These are phyloP conservation scores for Petasospora rhodanensis DNA, from an alignment of 1,139 yeast genomes.

Conservation along the genomic window DNA sequence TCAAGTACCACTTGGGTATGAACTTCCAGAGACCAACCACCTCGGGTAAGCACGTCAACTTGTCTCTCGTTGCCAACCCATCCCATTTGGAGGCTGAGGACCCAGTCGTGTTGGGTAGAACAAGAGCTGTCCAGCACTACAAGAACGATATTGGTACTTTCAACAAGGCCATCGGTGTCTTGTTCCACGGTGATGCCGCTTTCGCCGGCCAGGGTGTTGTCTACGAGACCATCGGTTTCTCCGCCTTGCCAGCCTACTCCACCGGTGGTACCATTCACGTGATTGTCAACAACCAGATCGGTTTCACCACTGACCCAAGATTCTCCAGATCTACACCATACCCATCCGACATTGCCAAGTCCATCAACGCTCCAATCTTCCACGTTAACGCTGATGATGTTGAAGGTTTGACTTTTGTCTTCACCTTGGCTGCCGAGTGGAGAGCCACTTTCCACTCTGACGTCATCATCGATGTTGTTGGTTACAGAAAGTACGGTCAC, in stretches of 20 bases:
- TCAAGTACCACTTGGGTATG: constrained; percentile 98
- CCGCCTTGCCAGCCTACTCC: constrained; percentile 87
- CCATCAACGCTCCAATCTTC: constrained; percentile 97
- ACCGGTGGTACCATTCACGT: constrained; percentile 98
- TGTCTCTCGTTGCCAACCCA: constrained; percentile 96
- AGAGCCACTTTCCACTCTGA: constrained; percentile 95
- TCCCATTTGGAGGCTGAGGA: constrained; percentile 99
- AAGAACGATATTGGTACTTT: constrained; percentile 79
- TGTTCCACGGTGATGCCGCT: constrained; percentile 99
- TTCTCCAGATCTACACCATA: constrained; percentile 96
- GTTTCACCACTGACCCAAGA: constrained; percentile 98
- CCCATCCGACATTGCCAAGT: constrained; percentile 96
- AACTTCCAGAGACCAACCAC: constrained; percentile 98
- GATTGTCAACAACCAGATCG: constrained; percentile 96
- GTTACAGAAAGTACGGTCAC: constrained; percentile 98
- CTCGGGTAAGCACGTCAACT: constrained; percentile 92
- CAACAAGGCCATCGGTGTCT: constrained; percentile 84
- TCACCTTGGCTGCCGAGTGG: constrained; percentile 98
- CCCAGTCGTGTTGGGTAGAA: constrained; percentile 97
- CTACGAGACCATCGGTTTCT: constrained; percentile 96
- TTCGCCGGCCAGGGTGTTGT: constrained; percentile 99
- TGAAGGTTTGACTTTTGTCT: constrained; percentile 87
- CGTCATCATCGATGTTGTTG: constrained; percentile 93
- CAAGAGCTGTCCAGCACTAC: constrained; percentile 92
- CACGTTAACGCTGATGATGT: constrained; percentile 98